Evolutionary conservation across 2,329 filamentous ascomycete species (phyloP).

Genomic region (Xylariaceae sp.): DNA sequence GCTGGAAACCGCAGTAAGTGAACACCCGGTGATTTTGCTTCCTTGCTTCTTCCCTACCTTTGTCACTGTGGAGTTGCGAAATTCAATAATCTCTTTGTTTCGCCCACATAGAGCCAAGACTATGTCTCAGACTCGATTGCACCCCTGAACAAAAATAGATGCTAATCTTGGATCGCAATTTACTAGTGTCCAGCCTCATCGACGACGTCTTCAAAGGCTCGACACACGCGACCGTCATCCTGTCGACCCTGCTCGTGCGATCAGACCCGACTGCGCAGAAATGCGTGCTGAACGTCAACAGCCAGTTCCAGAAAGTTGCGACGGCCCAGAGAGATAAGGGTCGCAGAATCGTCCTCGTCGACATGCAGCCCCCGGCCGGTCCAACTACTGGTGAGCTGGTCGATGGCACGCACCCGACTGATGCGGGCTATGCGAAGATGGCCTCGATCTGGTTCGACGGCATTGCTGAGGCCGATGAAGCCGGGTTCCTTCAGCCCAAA

Average conservation of each 20-base stretch:
- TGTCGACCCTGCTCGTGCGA: conserved; percentile 33
- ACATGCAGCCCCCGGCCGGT: conserved; percentile 31
- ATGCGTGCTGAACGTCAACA: conserved; percentile 29
- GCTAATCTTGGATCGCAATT: not conserved
- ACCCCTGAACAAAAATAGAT: not conserved
- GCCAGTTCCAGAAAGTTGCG: conserved; percentile 26
- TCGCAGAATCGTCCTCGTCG: conserved; percentile 31
- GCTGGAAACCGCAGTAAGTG: conserved; percentile 26
- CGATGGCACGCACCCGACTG: conserved; percentile 34
- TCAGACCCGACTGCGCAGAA: conserved; percentile 21
- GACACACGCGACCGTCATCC: conserved; percentile 31
- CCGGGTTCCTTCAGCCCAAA: conserved; percentile 21
- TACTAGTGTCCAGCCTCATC: conserved; percentile 26
- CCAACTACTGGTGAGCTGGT: conserved; percentile 28
- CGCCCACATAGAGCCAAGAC: not conserved
- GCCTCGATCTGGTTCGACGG: conserved; percentile 30
- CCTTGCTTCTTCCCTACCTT: not conserved
- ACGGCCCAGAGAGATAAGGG: conserved; percentile 18
- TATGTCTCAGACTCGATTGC: not conserved
- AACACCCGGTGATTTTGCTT: not conserved
- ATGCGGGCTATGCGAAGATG: conserved; percentile 36
- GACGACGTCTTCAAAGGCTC: conserved; percentile 30
- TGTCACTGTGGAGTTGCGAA: not conserved
- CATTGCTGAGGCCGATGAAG: conserved; percentile 27
- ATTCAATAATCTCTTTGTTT: not conserved